Conservation (phyloP, 371 early-diverging fungal species). For the Encephalitozoon romaleae region DNA sequence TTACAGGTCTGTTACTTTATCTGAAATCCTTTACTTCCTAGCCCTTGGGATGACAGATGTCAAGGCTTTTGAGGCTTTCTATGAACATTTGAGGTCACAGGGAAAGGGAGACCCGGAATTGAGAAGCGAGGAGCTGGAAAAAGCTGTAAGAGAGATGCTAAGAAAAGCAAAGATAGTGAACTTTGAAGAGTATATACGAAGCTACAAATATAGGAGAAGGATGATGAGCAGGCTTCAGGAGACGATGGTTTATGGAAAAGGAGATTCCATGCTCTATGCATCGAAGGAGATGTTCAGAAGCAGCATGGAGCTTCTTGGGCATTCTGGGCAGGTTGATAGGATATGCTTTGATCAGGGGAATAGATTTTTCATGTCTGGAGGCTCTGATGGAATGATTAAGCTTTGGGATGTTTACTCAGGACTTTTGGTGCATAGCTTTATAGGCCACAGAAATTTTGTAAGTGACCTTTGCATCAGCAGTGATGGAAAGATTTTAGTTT, state of each 20-base stretch:
- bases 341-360: constrained; percentile 52
- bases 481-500: constrained; percentile 48
- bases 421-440: constrained; percentile 42
- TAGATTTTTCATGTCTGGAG: constrained; percentile 54
- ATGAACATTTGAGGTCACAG: not conserved
- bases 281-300: constrained; percentile 2
- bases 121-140: not conserved
- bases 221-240: not conserved
- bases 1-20: not conserved
- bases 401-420: constrained; percentile 49
- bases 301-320: constrained; percentile 38
- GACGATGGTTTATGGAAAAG: not conserved
- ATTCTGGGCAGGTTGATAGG: constrained; percentile 55
- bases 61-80: not conserved
- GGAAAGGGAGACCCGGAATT: constrained; percentile 4
- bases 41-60: not conserved
- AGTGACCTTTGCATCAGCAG: constrained; percentile 53
- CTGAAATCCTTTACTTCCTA: not conserved
- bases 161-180: constrained; percentile 27
- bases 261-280: not conserved
- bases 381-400: constrained; percentile 60
- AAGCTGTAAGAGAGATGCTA: not conserved
- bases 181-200: constrained; percentile 22
- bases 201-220: constrained; percentile 14
- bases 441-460: constrained; percentile 46